phyloP scores from a whole-genome alignment of 139 green algal species.

The Nannochloris sp. region DNA sequence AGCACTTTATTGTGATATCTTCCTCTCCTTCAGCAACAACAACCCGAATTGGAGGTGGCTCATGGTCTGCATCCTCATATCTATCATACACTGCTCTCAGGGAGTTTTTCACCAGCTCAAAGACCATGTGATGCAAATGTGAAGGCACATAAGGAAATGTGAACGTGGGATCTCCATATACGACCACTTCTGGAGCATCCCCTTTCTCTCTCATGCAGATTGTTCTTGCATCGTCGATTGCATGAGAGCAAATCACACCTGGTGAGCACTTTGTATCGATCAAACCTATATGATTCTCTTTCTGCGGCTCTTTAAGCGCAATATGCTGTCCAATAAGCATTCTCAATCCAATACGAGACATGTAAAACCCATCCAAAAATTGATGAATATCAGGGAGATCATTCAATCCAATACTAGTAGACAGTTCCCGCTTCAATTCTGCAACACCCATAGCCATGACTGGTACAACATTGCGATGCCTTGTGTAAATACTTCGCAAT shows the following conservation, averaged over 20 bases:
- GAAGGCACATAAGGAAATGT: constrained; percentile 92
- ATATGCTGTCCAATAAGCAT: constrained; percentile 98
- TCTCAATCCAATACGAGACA: constrained; percentile 94
- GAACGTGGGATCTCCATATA: constrained; percentile 86
- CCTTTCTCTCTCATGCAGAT: constrained; percentile 92
- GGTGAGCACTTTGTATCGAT: constrained; percentile 81
- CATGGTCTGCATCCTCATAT: constrained; percentile 59
- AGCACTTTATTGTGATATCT: constrained; percentile 96
- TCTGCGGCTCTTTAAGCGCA: constrained; percentile 74
- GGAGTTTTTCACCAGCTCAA: constrained; percentile 93
- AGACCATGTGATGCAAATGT: constrained; percentile 97
- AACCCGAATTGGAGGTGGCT: constrained; percentile 80
- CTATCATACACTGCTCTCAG: constrained; percentile 82
- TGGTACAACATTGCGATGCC: constrained; percentile 90
- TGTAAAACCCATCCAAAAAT: constrained; percentile 97
- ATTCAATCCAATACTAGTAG: constrained; percentile 41
- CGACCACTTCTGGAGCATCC: constrained; percentile 66
- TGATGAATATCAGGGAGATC: constrained; percentile 95
- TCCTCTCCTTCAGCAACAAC: constrained; percentile 91
- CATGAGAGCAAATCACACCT: constrained; percentile 64
- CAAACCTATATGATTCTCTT: constrained; percentile 57
- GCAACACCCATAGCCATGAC: constrained; percentile 89
- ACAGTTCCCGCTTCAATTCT: constrained; percentile 78
- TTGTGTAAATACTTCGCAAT: constrained; percentile 59
- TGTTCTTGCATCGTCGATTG: constrained; percentile 83